Evolutionary conservation across 495 filamentous ascomycete genomes (phyloP).

Genomic region (Neurospora sp.): DNA sequence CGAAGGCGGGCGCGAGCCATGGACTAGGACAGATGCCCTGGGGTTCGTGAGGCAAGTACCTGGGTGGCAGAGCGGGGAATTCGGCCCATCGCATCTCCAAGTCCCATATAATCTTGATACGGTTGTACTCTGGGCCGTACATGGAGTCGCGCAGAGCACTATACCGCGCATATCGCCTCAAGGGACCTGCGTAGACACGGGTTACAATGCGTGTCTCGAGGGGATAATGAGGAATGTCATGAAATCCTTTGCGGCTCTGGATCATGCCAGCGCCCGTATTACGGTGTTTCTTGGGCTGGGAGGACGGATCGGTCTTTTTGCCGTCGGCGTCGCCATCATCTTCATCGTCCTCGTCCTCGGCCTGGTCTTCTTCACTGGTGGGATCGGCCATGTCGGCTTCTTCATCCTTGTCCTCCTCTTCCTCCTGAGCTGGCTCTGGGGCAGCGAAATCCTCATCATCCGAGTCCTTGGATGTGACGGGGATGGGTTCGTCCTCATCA

Average conservation of each 20-base stretch:
- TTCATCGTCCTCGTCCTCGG: constrained; percentile 10
- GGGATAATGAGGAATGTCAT: constrained; percentile 33
- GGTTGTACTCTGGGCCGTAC: constrained; percentile 31
- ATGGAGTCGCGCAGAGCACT: constrained; percentile 30
- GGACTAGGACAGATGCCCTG: constrained; percentile 26
- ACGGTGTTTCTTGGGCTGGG: constrained; percentile 10
- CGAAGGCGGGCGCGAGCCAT: constrained; percentile 28
- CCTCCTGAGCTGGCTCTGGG: constrained; percentile 1
- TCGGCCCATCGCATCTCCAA: constrained; percentile 30
- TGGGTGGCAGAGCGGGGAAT: constrained; percentile 29
- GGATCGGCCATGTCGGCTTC: constrained; percentile 8
- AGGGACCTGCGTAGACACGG: constrained; percentile 34
- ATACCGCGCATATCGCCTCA: constrained; percentile 35
- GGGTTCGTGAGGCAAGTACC: constrained; percentile 11
- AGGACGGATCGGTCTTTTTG: constrained; percentile 6
- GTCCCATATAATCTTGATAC: constrained; percentile 28
- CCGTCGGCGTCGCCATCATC: constrained; percentile 4
- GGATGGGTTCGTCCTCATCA: constrained; percentile 17
- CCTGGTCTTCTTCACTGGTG: constrained; percentile 2
- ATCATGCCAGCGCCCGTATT: constrained; percentile 16
- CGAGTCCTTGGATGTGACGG: constrained; percentile 2
- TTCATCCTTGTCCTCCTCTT: constrained; percentile 10
- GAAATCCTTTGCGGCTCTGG: constrained; percentile 16
- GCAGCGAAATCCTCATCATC: constrained; percentile 16
- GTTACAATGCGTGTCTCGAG: constrained; percentile 36